Base-by-base conservation (phyloP, 108 stramenopile genomes). In the Fistulifera solaris region DNA sequence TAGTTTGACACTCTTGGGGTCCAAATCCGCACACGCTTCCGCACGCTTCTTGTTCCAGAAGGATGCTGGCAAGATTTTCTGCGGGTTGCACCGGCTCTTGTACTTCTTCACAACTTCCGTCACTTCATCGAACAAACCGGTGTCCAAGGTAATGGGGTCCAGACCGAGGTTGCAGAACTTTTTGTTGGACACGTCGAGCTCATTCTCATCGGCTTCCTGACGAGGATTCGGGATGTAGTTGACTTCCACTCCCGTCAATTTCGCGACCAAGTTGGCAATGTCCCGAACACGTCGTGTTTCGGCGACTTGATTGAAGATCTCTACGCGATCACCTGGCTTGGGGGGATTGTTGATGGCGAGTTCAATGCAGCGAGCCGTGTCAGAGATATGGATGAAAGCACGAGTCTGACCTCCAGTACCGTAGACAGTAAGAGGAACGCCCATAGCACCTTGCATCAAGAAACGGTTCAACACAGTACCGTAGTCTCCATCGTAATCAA, bases 401-500 rank as follows among this genome's bases (percentile, higher is more conserved):
- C 97, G 83, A 27, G 97, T 98, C 76, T 98, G 97, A 43, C 95
- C 97, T 1, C 97, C 97, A 17, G 95, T 96, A 31, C 97, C 97
- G 61, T 98, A 98, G 31, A 98, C 97, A 23, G 97, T 98, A 48
- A 98, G 73, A 5, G 97, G 97, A 46, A 96, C 93, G 44, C 87
- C 91, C 80, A 96, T 88, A 58, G 95, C 93, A 31, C 85, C 95
- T 71, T 98, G 97, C 93, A 98, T 96, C 57, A 98, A 81, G 81
- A 98, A 98, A 46, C 97, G 80, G 73, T 98, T 98, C 50, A 98
- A 68, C 23, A 98, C 97, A 11, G 97, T 98, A 23, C 97, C 97
- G 75, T 98, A 98, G 66, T 98, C 97, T 54, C 94, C 90, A 65
- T 98, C 97, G 69, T 98, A 98, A 70, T 98, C 97, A 58, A 98